phyloP scores from a whole-genome alignment of 2,329 filamentous ascomycete genomes.

The Aspergillus novofumigatus region DNA sequence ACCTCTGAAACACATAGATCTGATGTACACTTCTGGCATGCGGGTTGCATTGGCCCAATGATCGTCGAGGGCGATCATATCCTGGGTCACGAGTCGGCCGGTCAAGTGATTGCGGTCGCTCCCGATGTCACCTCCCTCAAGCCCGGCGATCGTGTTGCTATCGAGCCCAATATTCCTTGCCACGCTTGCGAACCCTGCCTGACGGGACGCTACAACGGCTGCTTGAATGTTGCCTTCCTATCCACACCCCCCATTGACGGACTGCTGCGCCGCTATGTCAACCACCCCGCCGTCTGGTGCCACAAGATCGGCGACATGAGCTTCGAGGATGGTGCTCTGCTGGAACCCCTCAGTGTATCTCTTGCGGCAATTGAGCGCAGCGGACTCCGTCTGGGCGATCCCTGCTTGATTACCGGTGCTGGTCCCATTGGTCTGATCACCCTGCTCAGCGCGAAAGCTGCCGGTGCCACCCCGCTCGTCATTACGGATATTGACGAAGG shows the following conservation, averaged over 20 bases:
- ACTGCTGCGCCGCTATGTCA: conserved; percentile 85
- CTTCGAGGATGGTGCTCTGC: conserved; percentile 83
- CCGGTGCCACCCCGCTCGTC: conserved; percentile 84
- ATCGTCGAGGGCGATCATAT: conserved; percentile 85
- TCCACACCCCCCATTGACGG: conserved; percentile 88
- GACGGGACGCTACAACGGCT: conserved; percentile 92
- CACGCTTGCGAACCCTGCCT: conserved; percentile 84
- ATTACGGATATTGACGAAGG: conserved; percentile 93
- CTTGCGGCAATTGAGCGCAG: conserved; percentile 84
- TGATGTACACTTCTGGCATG: conserved; percentile 96
- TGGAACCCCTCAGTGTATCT: conserved; percentile 87
- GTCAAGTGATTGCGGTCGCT: conserved; percentile 65
- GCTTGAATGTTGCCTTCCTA: conserved; percentile 78
- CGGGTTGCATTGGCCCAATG: conserved; percentile 93
- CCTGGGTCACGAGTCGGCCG: conserved; percentile 88
- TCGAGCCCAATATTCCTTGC: conserved; percentile 94
- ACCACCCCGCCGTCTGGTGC: conserved; percentile 91
- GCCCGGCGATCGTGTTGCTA: conserved; percentile 83
- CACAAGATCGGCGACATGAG: conserved; percentile 93
- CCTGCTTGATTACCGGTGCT: conserved; percentile 84
- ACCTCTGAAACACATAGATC: conserved; percentile 52
- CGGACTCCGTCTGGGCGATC: conserved; percentile 75
- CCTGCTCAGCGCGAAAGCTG: conserved; percentile 75
- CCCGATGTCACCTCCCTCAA: conserved; percentile 73
- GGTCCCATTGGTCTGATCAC: conserved; percentile 92